phyloP scores from a whole-genome alignment of 345 rosid species.

The Hibiscus mutabilis region DNA sequence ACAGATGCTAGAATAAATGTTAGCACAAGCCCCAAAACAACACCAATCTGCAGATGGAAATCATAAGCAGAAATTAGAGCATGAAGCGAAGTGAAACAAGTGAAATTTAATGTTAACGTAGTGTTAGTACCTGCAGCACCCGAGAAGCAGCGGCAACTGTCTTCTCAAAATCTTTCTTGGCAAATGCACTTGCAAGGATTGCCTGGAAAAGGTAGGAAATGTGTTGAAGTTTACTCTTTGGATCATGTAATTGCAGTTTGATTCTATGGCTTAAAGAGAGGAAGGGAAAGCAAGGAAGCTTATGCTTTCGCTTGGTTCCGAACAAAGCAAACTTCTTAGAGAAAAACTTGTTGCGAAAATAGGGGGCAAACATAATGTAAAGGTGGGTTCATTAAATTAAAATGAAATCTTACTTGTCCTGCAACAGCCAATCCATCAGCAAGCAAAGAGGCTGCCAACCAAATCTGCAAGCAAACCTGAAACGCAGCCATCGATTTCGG shows the following conservation, averaged over 20 bases:
- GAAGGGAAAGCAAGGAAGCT: background rate
- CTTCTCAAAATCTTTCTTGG: slow-evolving; percentile 35
- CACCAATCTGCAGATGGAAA: slow-evolving; percentile 34
- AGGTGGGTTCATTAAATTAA: background rate
- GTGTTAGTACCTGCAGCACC: slow-evolving; percentile 36
- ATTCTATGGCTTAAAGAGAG: background rate
- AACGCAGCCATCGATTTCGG: slow-evolving; percentile 68
- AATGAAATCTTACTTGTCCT: slow-evolving; percentile 46
- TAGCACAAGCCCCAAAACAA: slow-evolving; percentile 39
- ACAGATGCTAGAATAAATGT: slow-evolving; percentile 30
- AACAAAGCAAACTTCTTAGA: background rate
- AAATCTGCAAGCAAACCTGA: slow-evolving; percentile 68
- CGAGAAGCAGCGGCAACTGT: slow-evolving; percentile 37
- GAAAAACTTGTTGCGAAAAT: background rate
- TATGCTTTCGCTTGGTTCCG: background rate
- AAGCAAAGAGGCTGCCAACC: slow-evolving; percentile 65
- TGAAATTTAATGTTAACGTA: background rate
- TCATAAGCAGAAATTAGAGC: background rate
- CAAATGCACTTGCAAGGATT: slow-evolving; percentile 53
- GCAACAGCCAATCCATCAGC: slow-evolving; percentile 70
- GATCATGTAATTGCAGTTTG: background rate
- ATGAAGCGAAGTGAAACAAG: background rate
- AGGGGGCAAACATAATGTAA: background rate
- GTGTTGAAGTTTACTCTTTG: background rate
- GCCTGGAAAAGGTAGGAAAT: slow-evolving; percentile 27